A percentile compares a stretch with the other conserved stretches of the same genome.
phyloP scores from a whole-genome alignment of 1,139 yeast species.

The Debaryomyces subglobosus region DNA sequence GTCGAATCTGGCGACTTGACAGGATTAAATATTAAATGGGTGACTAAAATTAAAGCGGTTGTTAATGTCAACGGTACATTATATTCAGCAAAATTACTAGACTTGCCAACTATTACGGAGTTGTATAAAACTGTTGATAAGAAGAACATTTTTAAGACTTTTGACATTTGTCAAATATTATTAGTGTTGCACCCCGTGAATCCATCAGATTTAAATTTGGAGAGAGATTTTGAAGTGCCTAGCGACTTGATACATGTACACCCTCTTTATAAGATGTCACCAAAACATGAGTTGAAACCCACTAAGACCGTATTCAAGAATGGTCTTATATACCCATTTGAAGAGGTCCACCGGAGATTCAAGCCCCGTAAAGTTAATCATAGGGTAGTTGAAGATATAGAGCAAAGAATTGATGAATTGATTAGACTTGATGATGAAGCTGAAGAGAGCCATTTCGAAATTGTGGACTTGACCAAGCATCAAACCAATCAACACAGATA shows the following conservation, averaged over 20 bases:
- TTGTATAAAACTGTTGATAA: slow-evolving; percentile 87
- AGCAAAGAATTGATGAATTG: slow-evolving; percentile 75
- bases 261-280: slow-evolving; percentile 47
- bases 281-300: slow-evolving; percentile 44
- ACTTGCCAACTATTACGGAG: slow-evolving; percentile 87
- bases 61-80: slow-evolving; percentile 55
- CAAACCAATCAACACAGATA: slow-evolving; percentile 14
- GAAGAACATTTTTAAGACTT: slow-evolving; percentile 83
- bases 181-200: slow-evolving; percentile 69
- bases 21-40: slow-evolving; percentile 77
- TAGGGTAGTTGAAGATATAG: slow-evolving; percentile 65
- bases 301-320: slow-evolving; percentile 60
- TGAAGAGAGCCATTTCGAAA: slow-evolving; percentile 77
- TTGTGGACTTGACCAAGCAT: slow-evolving; percentile 56
- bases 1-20: slow-evolving; percentile 81
- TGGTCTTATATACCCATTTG: slow-evolving; percentile 81
- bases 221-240: slow-evolving; percentile 44
- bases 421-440: slow-evolving; percentile 81
- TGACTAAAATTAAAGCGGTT: slow-evolving; percentile 77
- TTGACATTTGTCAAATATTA: slow-evolving; percentile 86
- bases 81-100: slow-evolving; percentile 86
- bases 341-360: slow-evolving; percentile 50
- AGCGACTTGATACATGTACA: slow-evolving; percentile 44
- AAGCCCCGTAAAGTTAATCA: slow-evolving; percentile 53
- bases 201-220: slow-evolving; percentile 42